Conservation (phyloP, 192 early-diverging fungal species). For the Podila verticillata region DNA sequence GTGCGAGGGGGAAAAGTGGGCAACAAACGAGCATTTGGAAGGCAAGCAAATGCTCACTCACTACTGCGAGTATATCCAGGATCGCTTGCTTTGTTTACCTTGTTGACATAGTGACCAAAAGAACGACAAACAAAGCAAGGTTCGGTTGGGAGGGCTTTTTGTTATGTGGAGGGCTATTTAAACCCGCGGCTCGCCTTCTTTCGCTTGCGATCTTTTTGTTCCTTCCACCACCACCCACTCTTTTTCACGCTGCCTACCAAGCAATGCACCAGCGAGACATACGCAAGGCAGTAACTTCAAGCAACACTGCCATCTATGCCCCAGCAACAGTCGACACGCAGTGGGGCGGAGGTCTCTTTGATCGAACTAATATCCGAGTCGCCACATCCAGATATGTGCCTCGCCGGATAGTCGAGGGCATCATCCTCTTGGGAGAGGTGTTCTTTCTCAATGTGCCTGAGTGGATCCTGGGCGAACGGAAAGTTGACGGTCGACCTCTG, state of each 20-base stretch:
- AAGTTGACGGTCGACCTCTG: not conserved
- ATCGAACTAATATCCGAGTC: conserved; percentile 11
- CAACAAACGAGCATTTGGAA: no score
- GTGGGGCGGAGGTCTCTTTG: conserved; percentile 21
- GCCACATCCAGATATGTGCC: conserved; percentile 37
- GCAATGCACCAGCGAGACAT: not conserved
- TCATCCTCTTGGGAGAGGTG: conserved; percentile 26
- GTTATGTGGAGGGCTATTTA: not conserved
- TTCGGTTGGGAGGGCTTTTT: no score
- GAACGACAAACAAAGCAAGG: no score
- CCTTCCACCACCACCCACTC: not conserved
- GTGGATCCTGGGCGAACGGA: conserved; percentile 34
- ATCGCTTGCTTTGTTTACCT: no score
- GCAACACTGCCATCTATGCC: conserved; percentile 5
- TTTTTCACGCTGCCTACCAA: not conserved
- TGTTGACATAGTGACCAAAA: no score
- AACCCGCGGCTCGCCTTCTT: not conserved
- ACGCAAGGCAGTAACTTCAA: not conserved
- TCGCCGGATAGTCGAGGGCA: conserved; percentile 16
- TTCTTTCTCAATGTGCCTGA: conserved; percentile 33
- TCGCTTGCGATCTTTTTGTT: not conserved
- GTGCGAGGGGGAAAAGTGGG: no score
- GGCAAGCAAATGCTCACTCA: no score
- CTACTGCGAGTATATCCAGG: no score
- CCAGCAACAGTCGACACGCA: conserved; percentile 31